Evolutionary conservation across 257 asterid genomes (phyloP), one percentile per base, ranked within the genome.

Genomic region (Solanum ahanhuiri): DNA sequence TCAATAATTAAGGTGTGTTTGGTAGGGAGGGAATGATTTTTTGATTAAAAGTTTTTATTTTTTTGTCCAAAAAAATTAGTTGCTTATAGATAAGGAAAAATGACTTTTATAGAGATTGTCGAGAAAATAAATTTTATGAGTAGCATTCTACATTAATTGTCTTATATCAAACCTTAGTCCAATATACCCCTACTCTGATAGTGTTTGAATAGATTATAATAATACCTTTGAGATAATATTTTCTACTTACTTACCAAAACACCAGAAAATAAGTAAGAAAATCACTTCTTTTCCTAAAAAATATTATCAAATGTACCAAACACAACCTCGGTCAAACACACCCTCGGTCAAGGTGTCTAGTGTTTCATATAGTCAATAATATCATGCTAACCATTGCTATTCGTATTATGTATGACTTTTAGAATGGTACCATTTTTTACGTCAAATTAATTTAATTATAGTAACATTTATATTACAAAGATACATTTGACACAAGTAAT

Each of bases 261-360:
- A 0, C 22, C 0, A 54, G 0, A 6, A 54, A 6, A 1, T 17
- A 54, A 54, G 9, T 54, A 17, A 15, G 1, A 51, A 17, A 51
- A 15, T 1, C 3, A 0, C 3, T 51, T 51, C 0, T 17, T 51
- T 51, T 2, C 0, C 22, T 15, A 48, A 15, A 12, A 51, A 51
- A n/a, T 54, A 54, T 17, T 17, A 17, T 54, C n/a, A 54, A 17
- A 57, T 57, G 10, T 57, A 57, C 23, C 25, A 57, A 57, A 57
- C 64, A 20, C 12, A 60, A 12, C 28, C 28, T 63, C 12, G 18
- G 20, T 66, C 25, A 57, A 57, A 57, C 64, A 20, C 12, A 60
- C 28, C 28, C 28, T 63, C 12, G 18, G 20, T 66, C 35, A 2
- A 31, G 43, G 7, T 31, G 77, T 8, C 12, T 69, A 70, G 77